phyloP scores from a whole-genome alignment of 129 eudicot species.

The Flaveria sonorensis region DNA sequence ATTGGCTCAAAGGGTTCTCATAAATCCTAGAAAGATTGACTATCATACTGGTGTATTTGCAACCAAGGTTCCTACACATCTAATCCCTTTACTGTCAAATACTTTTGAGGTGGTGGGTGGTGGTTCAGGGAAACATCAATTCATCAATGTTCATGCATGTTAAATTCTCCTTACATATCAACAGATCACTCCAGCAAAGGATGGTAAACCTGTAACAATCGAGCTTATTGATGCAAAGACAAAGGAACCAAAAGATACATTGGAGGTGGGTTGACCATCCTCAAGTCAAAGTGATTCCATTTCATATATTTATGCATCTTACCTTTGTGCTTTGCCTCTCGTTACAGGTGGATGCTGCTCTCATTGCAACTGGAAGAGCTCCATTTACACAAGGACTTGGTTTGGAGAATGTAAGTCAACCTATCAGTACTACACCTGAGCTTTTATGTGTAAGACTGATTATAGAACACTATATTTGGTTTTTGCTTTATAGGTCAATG shows the following conservation, averaged over 20 bases:
- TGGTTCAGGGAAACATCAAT: background rate
- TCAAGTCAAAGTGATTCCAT: slow-evolving; percentile 14
- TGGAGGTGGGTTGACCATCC: slow-evolving; percentile 61
- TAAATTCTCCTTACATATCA: slow-evolving; percentile 11
- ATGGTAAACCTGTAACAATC: slow-evolving; percentile 88
- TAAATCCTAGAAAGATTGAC: slow-evolving; percentile 95
- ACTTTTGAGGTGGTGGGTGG: background rate
- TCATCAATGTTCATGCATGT: slow-evolving; percentile 6
- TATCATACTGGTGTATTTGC: slow-evolving; percentile 98
- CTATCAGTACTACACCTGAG: background rate
- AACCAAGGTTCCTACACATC: slow-evolving; percentile 65
- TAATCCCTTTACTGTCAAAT: background rate
- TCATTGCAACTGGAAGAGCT: slow-evolving; percentile 99
- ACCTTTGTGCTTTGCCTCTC: slow-evolving; percentile 18
- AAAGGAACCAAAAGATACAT: slow-evolving; percentile 81
- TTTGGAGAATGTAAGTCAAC: slow-evolving; percentile 71
- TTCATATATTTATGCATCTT: slow-evolving; percentile 19
- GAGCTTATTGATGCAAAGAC: slow-evolving; percentile 99
- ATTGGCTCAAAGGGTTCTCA: slow-evolving; percentile 94
- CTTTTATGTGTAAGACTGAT: slow-evolving; percentile 2
- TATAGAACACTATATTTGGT: background rate
- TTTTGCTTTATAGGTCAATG: slow-evolving; percentile 66
- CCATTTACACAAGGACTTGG: slow-evolving; percentile 94
- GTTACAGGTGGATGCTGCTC: slow-evolving; percentile 92
- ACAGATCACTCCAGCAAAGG: slow-evolving; percentile 98